Conservation (phyloP, 1,139 yeast species). For the Saccharomyces hybrid region DNA sequence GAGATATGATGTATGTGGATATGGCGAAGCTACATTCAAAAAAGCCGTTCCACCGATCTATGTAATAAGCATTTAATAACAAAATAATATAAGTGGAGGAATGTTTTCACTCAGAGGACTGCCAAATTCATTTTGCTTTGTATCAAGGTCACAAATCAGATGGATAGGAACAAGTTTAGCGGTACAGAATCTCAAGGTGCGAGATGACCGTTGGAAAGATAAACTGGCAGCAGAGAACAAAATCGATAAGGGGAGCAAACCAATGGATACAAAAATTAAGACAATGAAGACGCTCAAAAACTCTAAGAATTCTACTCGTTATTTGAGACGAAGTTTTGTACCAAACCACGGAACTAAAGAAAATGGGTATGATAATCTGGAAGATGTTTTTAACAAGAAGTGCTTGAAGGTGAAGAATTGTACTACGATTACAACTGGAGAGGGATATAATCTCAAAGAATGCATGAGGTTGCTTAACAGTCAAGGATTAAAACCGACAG, state of each 20-base stretch:
- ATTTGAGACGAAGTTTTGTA: conserved; percentile 6
- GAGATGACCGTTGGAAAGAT: neutral
- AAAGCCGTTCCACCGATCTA: neutral
- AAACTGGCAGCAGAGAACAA: neutral
- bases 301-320: conserved; percentile 2
- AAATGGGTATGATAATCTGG: neutral
- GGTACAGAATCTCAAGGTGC: neutral
- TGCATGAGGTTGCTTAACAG: conserved; percentile 35
- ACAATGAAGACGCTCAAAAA: conserved; percentile 3
- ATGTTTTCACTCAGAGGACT: neutral
- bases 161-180: neutral
- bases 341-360: neutral
- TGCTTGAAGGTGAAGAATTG: conserved; percentile 33
- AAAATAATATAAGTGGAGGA: neutral
- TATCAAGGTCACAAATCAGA: neutral
- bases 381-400: neutral
- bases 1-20: too few species aligned
- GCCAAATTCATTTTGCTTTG: neutral
- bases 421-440: conserved; percentile 66
- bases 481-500: conserved; percentile 15
- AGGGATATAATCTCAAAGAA: conserved; percentile 50
- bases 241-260: neutral
- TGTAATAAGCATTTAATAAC: neutral
- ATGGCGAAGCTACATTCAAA: neutral
- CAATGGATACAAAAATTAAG: neutral